Evolutionary conservation across 2,329 filamentous ascomycete genomes (phyloP), one percentile per base, ranked within the genome.

Genomic region (Ceratocystiopsis sp.): DNA sequence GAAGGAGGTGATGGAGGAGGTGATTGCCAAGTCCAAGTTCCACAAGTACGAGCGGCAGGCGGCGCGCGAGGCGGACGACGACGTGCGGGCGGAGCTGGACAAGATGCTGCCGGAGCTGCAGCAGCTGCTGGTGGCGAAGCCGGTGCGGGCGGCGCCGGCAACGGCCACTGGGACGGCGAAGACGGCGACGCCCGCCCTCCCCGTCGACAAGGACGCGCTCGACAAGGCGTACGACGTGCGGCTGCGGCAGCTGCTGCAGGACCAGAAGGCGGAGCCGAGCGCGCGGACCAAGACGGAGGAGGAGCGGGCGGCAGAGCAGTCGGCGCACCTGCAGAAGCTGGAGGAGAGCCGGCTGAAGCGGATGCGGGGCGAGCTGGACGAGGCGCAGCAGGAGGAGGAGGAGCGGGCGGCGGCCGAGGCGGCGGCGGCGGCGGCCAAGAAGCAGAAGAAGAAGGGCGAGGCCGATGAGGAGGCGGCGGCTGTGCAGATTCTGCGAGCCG

Each of bases 1-100:
- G 63, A 83, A 91, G 43, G 91, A 98, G 60, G 84, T 98, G 41
- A 95, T 96, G 84, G 82, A 94, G 55, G 93, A 98, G 60, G 72
- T 98, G 48, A 95, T 98, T 51, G 84, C 87, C 47, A 98, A 98
- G 62, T 96, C 89, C 1, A 98, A 98, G 58, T 69, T 84, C 48
- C 74, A 95, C 70, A 96, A 94, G 62, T 87, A 89, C 56, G 87
- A 96, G 62, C 78, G 91, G 36, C 91, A 98, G 61, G 79, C 84
- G 47, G 76, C 77, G 25, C 95, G 94, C 56, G 91, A 96, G 48
- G 85, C 91, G 41, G 91, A 98, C 52, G 85, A 93, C 41, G 89
- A 94, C 50, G 61, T 95, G 43, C 73, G 86, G 46, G 78, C 79
- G 46, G 77, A 87, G 57, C 68, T 98, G 15, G 86, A 98, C 59